These are phyloP conservation scores for Daldinia eschscholtzii DNA, from an alignment of 2,329 filamentous ascomycete species.

Conservation along the genomic window DNA sequence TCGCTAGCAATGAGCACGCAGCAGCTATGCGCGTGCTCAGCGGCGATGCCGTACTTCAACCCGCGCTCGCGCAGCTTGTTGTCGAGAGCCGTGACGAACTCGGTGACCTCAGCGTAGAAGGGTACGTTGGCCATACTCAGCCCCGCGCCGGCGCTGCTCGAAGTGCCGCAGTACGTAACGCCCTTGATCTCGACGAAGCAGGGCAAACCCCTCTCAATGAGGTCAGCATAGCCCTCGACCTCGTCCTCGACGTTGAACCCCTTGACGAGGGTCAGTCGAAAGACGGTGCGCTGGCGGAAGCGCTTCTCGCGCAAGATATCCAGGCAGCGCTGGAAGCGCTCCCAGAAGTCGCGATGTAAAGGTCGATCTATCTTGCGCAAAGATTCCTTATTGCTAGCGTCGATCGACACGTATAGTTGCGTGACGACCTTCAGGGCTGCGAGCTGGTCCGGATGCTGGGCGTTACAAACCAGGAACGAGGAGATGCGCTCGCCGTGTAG, in stretches of 20 bases:
- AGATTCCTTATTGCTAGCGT: slow-evolving; percentile 90
- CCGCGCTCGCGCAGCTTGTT: slow-evolving; percentile 76
- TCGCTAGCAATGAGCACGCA: slow-evolving; percentile 88
- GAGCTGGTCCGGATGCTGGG: slow-evolving; percentile 93
- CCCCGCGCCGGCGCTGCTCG: slow-evolving; percentile 84
- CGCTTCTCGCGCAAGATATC: slow-evolving; percentile 88
- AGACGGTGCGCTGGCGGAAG: slow-evolving; percentile 90
- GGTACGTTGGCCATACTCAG: slow-evolving; percentile 98
- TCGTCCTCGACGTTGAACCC: slow-evolving; percentile 98
- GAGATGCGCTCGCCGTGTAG: slow-evolving; percentile 89
- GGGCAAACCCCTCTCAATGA: slow-evolving; percentile 87
- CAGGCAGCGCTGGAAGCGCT: slow-evolving; percentile 90
- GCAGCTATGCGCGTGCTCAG: slow-evolving; percentile 95
- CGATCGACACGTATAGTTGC: slow-evolving; percentile 95
- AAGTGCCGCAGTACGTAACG: slow-evolving; percentile 95
- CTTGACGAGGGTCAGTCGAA: slow-evolving; percentile 94
- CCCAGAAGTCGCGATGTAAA: slow-evolving; percentile 96
- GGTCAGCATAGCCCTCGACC: slow-evolving; percentile 87
- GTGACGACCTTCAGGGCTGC: slow-evolving; percentile 86
- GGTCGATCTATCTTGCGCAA: slow-evolving; percentile 91
- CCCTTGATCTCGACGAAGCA: slow-evolving; percentile 97
- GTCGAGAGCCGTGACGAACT: slow-evolving; percentile 83
- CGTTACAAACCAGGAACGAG: slow-evolving; percentile 96
- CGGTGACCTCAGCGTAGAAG: slow-evolving; percentile 90
- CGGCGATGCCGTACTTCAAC: slow-evolving; percentile 88